These are phyloP conservation scores for Pseudocercospora cruenta DNA, from an alignment of 2,329 filamentous ascomycete species.

Conservation along the genomic window DNA sequence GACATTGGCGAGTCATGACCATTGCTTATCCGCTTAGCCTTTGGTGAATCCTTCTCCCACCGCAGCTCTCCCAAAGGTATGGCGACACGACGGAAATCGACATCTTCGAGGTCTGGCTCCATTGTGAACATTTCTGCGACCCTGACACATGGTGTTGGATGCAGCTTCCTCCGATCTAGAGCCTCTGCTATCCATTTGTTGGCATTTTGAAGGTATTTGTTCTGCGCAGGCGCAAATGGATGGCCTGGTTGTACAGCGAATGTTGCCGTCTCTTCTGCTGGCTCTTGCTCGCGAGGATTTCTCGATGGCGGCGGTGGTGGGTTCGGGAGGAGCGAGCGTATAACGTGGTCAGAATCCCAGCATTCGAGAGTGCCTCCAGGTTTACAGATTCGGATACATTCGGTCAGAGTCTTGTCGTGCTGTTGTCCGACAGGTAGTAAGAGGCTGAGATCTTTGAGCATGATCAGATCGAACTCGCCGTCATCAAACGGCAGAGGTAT, in stretches of 20 bases:
- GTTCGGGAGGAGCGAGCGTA: conserved; percentile 82
- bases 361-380: conserved; percentile 81
- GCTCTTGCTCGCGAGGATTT: conserved; percentile 64
- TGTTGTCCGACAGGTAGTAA: conserved; percentile 61
- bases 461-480: conserved; percentile 82
- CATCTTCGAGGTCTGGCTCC: conserved; percentile 73
- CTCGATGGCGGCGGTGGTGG: conserved; percentile 63
- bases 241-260: conserved; percentile 84
- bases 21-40: conserved; percentile 38
- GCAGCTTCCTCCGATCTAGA: conserved; percentile 71
- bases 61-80: conserved; percentile 82
- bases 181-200: conserved; percentile 81
- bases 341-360: conserved; percentile 85
- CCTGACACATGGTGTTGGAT: conserved; percentile 75
- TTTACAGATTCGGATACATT: conserved; percentile 75
- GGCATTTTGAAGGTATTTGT: conserved; percentile 79
- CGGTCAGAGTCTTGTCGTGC: conserved; percentile 64
- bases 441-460: conserved; percentile 81
- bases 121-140: conserved; percentile 78
- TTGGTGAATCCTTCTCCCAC: conserved; percentile 74
- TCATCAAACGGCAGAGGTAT: conserved; percentile 76
- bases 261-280: conserved; percentile 71
- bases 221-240: conserved; percentile 77
- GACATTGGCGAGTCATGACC: conserved; percentile 28
- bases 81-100: conserved; percentile 77